Conservation (phyloP, 352 stramenopile species). For the Phytophthora pluvialis region DNA sequence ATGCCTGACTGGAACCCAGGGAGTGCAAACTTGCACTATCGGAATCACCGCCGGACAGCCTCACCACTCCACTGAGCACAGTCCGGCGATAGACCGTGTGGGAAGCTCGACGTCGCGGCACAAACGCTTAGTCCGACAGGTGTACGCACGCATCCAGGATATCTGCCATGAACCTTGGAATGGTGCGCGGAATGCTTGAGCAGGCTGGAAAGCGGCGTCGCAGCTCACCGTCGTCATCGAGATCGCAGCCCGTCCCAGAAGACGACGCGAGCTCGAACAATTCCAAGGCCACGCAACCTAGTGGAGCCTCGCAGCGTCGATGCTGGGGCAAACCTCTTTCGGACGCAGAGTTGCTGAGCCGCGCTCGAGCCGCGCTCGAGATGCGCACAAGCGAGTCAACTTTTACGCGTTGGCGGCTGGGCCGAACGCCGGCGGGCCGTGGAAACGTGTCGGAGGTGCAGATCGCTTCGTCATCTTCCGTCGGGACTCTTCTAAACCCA, state of each 20-base stretch:
- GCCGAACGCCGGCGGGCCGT: conserved; percentile 17
- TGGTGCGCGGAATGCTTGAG: conserved; percentile 17
- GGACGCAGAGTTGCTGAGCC: conserved; percentile 13
- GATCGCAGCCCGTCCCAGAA: not conserved
- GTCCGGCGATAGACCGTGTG: not conserved
- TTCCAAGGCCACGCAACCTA: conserved; percentile 7
- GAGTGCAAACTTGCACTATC: no score
- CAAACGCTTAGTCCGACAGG: not conserved
- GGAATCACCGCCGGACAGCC: no score
- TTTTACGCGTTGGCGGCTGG: conserved; percentile 21
- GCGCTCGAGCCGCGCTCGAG: conserved; percentile 21
- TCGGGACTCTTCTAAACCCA: not conserved
- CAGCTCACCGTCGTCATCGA: conserved; percentile 1
- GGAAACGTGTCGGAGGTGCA: conserved; percentile 22
- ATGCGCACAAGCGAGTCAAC: conserved; percentile 5
- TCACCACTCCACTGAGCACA: not conserved
- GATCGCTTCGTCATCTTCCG: conserved; percentile 28
- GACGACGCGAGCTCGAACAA: conserved; percentile 2
- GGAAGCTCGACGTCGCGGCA: not conserved
- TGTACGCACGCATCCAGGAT: not conserved
- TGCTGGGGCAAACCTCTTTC: conserved; percentile 8
- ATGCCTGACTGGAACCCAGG: no score
- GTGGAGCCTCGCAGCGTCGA: not conserved
- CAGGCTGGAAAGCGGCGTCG: conserved; percentile 4
- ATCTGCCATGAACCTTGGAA: conserved; percentile 14